phyloP scores from a whole-genome alignment of 176 grass and related monocot genomes.

The Zea luxurians region DNA sequence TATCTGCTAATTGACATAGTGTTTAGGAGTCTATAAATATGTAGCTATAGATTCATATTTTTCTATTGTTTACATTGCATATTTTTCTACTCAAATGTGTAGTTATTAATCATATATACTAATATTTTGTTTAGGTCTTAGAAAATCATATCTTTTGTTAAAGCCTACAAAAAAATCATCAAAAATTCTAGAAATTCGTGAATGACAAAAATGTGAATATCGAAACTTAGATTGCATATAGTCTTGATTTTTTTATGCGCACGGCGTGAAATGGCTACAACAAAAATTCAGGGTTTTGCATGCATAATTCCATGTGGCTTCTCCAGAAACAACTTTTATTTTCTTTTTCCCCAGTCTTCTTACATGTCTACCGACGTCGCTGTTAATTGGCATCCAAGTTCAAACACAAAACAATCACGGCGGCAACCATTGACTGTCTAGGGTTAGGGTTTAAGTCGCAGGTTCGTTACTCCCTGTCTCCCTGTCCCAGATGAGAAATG shows the following conservation, averaged over 20 bases:
- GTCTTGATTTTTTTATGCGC: neutral
- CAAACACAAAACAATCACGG: slow-evolving; percentile 7
- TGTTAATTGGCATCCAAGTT: neutral
- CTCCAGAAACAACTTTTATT: neutral
- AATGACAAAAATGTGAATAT: neutral
- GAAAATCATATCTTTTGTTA: neutral
- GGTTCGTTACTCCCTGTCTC: neutral
- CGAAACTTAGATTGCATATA: neutral
- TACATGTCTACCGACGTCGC: neutral
- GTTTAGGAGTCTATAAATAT: too few species aligned
- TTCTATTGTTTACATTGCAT: too few species aligned
- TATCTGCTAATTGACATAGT: too few species aligned
- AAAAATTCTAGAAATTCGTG: neutral
- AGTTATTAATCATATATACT: too few species aligned
- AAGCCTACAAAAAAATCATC: neutral
- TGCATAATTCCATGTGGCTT: neutral
- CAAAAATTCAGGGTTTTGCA: neutral
- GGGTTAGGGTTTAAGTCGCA: neutral
- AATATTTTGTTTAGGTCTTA: neutral
- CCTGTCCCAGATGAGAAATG: neutral
- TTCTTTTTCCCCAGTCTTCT: neutral
- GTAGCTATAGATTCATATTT: too few species aligned
- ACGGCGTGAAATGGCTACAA: neutral
- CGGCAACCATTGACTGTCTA: neutral
- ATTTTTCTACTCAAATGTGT: too few species aligned